Conservation (phyloP, 139 green algal species). For the Picochlorum sp. region DNA sequence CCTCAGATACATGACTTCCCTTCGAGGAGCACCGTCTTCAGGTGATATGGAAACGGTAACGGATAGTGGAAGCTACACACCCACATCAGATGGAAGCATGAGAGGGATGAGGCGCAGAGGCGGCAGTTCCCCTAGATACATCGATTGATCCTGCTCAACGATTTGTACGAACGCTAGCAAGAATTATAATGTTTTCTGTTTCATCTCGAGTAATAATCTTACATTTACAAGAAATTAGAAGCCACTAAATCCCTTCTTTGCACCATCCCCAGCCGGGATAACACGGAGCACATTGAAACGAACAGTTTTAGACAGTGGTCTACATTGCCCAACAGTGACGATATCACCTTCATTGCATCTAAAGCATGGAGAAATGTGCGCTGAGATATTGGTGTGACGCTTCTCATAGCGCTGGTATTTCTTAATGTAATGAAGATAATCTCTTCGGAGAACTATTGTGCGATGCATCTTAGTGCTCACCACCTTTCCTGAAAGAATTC, state of each 20-base stretch:
- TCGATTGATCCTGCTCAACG: slow-evolving; percentile 1
- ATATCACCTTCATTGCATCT: slow-evolving; percentile 87
- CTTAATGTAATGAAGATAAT: slow-evolving; percentile 98
- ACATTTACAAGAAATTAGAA: slow-evolving; percentile 32
- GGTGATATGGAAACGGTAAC: slow-evolving; percentile 13
- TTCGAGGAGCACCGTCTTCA: slow-evolving; percentile 2
- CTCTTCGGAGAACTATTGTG: slow-evolving; percentile 91
- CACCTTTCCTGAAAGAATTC: slow-evolving; percentile 91
- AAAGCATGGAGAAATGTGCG: slow-evolving; percentile 95
- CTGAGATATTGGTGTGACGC: slow-evolving; percentile 90
- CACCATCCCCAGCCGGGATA: slow-evolving; percentile 57
- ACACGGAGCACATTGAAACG: slow-evolving; percentile 98
- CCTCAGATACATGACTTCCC: slow-evolving; percentile 2
- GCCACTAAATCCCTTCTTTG: slow-evolving; percentile 72
- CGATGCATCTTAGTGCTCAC: slow-evolving; percentile 96
- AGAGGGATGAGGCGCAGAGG: slow-evolving; percentile 1
- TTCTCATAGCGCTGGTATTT: slow-evolving; percentile 99
- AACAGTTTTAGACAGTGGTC: slow-evolving; percentile 97
- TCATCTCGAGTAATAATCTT: neutral
- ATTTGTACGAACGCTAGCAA: neutral
- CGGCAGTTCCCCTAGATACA: slow-evolving; percentile 3
- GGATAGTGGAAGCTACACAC: slow-evolving; percentile 10
- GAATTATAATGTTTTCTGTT: neutral
- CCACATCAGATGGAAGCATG: slow-evolving; percentile 6
- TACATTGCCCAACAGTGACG: slow-evolving; percentile 94